Evolutionary conservation across 2,329 filamentous ascomycete genomes (phyloP).

Genomic region (Falciphora oryzae): DNA sequence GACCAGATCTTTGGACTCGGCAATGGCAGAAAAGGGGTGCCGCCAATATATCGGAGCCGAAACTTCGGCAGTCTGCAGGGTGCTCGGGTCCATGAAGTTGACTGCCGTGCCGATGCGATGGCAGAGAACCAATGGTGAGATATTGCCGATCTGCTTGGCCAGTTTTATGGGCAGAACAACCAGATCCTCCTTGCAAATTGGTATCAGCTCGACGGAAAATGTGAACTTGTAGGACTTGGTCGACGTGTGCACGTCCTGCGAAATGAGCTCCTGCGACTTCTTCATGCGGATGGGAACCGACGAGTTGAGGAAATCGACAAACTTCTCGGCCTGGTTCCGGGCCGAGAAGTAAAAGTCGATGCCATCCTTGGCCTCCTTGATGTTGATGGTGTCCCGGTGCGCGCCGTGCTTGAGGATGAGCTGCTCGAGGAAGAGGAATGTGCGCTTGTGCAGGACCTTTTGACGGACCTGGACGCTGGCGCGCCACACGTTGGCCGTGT

Average conservation of each 20-base stretch:
- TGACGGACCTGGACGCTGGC: constrained; percentile 92
- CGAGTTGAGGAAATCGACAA: constrained; percentile 72
- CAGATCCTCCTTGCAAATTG: constrained; percentile 95
- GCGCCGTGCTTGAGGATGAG: constrained; percentile 91
- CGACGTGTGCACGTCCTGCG: constrained; percentile 84
- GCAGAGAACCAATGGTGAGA: constrained; percentile 79
- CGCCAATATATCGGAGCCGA: constrained; percentile 84
- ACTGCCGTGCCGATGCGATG: constrained; percentile 83
- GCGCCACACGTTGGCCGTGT: constrained; percentile 93
- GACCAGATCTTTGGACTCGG: constrained; percentile 76
- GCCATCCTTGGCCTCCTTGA: constrained; percentile 93
- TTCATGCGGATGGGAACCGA: constrained; percentile 59
- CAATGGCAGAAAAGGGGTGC: constrained; percentile 74
- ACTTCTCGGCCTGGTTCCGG: constrained; percentile 78
- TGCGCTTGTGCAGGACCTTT: constrained; percentile 86
- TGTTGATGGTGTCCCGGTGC: constrained; percentile 91
- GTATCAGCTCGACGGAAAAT: constrained; percentile 82
- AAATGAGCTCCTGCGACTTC: constrained; percentile 66
- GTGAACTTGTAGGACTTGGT: constrained; percentile 93
- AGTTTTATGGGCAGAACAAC: constrained; percentile 89
- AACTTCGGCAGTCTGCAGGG: constrained; percentile 85
- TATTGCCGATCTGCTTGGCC: constrained; percentile 82
- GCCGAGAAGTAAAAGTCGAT: constrained; percentile 93
- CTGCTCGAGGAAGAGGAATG: constrained; percentile 70
- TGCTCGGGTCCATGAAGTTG: constrained; percentile 84